Conservation (phyloP, 2,329 filamentous ascomycete genomes). For the Pestalotiopsis sp. region DNA sequence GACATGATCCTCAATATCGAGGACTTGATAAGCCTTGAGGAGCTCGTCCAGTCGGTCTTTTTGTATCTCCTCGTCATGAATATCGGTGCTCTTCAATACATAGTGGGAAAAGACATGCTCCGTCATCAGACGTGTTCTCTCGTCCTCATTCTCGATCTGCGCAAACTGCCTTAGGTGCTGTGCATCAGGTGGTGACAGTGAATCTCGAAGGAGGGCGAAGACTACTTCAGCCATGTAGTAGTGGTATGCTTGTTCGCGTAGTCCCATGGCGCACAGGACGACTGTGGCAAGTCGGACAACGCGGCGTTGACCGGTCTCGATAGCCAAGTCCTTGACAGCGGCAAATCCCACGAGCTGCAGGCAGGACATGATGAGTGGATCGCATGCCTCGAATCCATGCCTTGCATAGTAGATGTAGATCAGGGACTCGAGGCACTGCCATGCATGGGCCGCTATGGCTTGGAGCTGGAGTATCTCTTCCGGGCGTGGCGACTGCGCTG, state of each 20-base stretch:
- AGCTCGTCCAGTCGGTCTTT: background rate
- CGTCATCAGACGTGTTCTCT: background rate
- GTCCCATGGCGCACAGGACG: conserved; percentile 33
- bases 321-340: conserved; percentile 26
- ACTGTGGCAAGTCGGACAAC: conserved; percentile 28
- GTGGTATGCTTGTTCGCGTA: conserved; percentile 33
- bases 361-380: conserved; percentile 31
- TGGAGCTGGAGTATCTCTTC: conserved; percentile 9
- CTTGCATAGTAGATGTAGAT: conserved; percentile 35
- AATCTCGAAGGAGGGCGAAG: conserved; percentile 32
- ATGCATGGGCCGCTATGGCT: conserved; percentile 16
- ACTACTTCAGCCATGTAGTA: conserved; percentile 34
- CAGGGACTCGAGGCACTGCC: conserved; percentile 32
- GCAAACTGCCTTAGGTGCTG: background rate
- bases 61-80: background rate
- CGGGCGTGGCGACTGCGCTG: conserved; percentile 1
- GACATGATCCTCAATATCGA: background rate
- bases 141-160: background rate
- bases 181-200: background rate
- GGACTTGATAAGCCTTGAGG: background rate
- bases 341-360: conserved; percentile 31
- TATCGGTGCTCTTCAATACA: background rate
- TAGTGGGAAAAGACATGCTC: conserved; percentile 4
- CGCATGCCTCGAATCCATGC: conserved; percentile 32
- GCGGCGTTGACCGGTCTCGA: background rate